Conservation (phyloP, 371 early-diverging fungal species). For the Saksenaea oblongispora region DNA sequence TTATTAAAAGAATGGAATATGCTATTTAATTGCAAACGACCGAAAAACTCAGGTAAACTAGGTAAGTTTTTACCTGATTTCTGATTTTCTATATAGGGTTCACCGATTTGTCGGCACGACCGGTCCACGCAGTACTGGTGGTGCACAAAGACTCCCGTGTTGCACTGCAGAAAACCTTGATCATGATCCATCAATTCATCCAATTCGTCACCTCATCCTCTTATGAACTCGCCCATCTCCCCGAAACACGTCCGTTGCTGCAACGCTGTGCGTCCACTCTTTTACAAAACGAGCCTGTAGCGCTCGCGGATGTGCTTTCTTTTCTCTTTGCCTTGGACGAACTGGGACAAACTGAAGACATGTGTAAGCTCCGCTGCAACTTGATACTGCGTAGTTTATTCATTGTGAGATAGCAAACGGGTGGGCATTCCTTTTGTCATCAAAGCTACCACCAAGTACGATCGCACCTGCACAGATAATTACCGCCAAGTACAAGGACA, state of each 20-base stretch:
- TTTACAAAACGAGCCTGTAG: slow-evolving; percentile 26
- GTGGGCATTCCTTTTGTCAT: slow-evolving; percentile 11
- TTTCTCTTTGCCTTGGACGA: slow-evolving; percentile 31
- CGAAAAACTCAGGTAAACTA: slow-evolving; percentile 28
- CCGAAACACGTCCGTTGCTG: slow-evolving; percentile 29
- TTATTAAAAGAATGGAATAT: slow-evolving; percentile 40
- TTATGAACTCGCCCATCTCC: slow-evolving; percentile 30
- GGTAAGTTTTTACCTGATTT: not conserved
- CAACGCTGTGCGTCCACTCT: slow-evolving; percentile 25
- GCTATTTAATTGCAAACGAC: slow-evolving; percentile 31
- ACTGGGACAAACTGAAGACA: not conserved
- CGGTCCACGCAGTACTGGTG: slow-evolving; percentile 36
- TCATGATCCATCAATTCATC: slow-evolving; percentile 35
- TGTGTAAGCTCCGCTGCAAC: not conserved
- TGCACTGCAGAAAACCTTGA: slow-evolving; percentile 23
- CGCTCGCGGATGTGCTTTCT: slow-evolving; percentile 24
- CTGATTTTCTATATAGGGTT: slow-evolving; percentile 2
- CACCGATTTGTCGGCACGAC: slow-evolving; percentile 21
- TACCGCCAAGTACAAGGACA: slow-evolving; percentile 26
- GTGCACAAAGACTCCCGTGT: slow-evolving; percentile 29
- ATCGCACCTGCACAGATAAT: slow-evolving; percentile 13
- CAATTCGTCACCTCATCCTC: slow-evolving; percentile 20
- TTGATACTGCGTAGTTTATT: not conserved
- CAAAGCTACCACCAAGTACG: slow-evolving; percentile 16
- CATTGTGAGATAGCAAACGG: slow-evolving; percentile 3